These are phyloP conservation scores for Pythium monospermum DNA, from an alignment of 352 stramenopile genomes.

Conservation along the genomic window DNA sequence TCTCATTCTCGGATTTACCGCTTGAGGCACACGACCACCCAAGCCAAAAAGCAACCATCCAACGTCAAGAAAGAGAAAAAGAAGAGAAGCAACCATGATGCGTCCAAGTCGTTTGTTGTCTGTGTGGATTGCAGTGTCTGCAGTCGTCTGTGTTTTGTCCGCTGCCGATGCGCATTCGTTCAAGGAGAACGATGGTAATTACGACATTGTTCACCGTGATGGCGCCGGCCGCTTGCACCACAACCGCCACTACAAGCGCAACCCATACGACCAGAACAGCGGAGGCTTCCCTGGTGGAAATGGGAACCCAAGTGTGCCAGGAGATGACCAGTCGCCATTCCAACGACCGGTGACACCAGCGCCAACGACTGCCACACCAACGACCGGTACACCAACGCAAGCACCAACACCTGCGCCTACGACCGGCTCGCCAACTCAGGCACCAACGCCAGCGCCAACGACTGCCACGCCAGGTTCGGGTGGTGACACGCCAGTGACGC, in stretches of 20 bases:
- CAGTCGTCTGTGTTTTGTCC: no score
- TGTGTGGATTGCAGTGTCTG: no score
- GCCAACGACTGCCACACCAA: conserved; percentile 1
- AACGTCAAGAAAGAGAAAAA: background rate
- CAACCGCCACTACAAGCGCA: no score
- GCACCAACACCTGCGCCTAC: background rate
- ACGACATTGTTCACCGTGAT: no score
- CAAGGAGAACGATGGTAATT: no score
- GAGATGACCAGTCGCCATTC: conserved; percentile 1
- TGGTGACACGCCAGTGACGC: background rate
- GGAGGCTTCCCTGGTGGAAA: background rate
- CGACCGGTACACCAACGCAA: background rate
- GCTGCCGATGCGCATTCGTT: no score
- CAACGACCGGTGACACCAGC: conserved; percentile 2
- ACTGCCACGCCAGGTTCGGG: background rate
- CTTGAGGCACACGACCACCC: conserved; percentile 2
- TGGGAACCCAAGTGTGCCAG: background rate
- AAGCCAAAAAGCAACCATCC: background rate
- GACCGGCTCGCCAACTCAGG: background rate
- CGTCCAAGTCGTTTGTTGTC: no score
- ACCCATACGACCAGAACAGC: no score
- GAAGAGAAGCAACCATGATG: no score
- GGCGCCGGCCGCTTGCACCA: no score
- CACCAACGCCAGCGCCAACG: conserved; percentile 3
- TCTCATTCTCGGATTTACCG: conserved; percentile 12